A percentile compares a stretch with the other conserved stretches of the same genome.
phyloP scores from a whole-genome alignment of 768 basidiomycete species.

The Collybia nuda region DNA sequence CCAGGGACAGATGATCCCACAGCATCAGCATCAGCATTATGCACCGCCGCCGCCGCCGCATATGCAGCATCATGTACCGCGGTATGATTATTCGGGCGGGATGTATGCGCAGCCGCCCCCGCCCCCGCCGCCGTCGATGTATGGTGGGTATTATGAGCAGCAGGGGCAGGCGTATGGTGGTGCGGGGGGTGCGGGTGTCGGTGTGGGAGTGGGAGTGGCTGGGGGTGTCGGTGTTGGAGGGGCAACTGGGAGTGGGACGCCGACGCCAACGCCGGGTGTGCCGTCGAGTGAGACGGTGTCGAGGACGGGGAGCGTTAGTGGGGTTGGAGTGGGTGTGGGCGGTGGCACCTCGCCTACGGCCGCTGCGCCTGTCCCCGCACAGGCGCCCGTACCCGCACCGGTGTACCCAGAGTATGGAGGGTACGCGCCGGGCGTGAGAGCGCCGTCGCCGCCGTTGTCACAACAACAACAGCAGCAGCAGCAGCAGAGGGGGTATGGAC shows the following conservation, averaged over 20 bases:
- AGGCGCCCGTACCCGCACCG: not conserved
- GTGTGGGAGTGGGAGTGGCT: not conserved
- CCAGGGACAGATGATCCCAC: constrained; percentile 12
- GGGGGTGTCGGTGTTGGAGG: too few species aligned
- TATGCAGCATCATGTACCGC: not conserved
- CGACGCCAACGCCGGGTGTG: not conserved
- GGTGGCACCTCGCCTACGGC: not conserved
- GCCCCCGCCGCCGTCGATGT: not conserved
- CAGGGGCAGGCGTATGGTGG: not conserved
- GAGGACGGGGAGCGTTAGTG: not conserved
- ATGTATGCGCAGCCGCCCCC: not conserved
- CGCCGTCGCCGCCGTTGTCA: too few species aligned
- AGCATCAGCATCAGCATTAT: constrained; percentile 14
- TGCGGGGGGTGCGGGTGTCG: not conserved
- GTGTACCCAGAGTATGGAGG: not conserved
- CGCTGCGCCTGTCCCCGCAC: not conserved
- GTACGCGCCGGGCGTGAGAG: too few species aligned
- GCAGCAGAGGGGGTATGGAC: constrained; percentile 15
- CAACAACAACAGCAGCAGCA: constrained; percentile 17
- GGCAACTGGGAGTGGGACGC: not conserved
- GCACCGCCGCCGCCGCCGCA: not conserved
- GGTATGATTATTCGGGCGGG: not conserved
- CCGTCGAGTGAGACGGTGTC: not conserved
- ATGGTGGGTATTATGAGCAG: too few species aligned
- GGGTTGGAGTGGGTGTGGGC: too few species aligned